Conservation (phyloP, 768 basidiomycete genomes). For the Rhodotorula graminis region DNA sequence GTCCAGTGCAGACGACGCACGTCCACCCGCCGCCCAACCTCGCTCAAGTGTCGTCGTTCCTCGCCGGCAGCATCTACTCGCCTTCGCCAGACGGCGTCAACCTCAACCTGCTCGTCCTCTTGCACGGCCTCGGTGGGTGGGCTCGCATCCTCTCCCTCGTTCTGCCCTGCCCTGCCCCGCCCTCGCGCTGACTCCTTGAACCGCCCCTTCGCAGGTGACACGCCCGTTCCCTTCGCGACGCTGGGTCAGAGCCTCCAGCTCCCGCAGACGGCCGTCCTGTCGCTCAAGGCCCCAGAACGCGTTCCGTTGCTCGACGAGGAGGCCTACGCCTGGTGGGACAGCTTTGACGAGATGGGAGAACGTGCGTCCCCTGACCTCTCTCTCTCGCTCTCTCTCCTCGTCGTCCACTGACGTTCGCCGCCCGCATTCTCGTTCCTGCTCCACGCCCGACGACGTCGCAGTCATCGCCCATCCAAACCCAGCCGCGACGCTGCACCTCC, state of each 20-base stretch:
- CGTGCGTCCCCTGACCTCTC: slow-evolving; percentile 9
- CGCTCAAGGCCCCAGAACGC: slow-evolving; percentile 72
- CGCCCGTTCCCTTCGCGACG: slow-evolving; percentile 66
- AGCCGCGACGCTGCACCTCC: slow-evolving; percentile 58
- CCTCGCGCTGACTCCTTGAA: background rate
- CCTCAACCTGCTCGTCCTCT: slow-evolving; percentile 73
- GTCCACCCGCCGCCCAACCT: slow-evolving; percentile 3
- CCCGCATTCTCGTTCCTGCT: too few relatives aligned
- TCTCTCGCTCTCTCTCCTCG: background rate
- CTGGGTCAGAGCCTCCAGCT: slow-evolving; percentile 69
- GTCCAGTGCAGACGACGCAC: background rate
- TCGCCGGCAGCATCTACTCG: slow-evolving; percentile 56
- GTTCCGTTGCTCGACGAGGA: slow-evolving; percentile 53
- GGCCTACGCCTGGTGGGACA: slow-evolving; percentile 79
- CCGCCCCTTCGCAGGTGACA: slow-evolving; percentile 67
- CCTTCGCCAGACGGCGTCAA: slow-evolving; percentile 78
- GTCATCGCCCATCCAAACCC: slow-evolving; percentile 61
- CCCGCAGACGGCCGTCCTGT: slow-evolving; percentile 84
- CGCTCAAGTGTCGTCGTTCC: background rate
- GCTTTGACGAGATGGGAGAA: slow-evolving; percentile 75
- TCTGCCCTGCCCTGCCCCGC: too few relatives aligned
- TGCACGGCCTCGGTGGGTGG: slow-evolving; percentile 74
- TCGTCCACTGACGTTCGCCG: too few relatives aligned
- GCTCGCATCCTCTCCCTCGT: background rate
- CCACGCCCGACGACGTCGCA: background rate